A percentile compares a stretch with the other conserved stretches of the same genome.
Evolutionary conservation across 2,329 filamentous ascomycete species (phyloP).

Genomic region (Aspergillus sp.): DNA sequence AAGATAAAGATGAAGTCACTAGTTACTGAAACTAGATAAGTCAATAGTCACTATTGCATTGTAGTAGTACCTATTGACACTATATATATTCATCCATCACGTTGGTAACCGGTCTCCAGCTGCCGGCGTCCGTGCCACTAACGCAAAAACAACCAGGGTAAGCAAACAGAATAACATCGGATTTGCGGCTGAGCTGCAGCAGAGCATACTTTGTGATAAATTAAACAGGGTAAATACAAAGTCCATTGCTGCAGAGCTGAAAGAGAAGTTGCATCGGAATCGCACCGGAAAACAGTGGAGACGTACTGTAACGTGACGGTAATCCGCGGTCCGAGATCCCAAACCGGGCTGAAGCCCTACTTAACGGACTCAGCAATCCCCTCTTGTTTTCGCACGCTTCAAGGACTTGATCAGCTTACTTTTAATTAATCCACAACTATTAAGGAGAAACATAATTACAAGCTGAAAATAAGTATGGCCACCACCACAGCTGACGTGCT

Average conservation of each 20-base stretch:
- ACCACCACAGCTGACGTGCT: constrained; percentile 44
- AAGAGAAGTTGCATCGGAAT: too few species aligned
- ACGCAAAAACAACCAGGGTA: too few species aligned
- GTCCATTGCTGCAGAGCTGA: too few species aligned
- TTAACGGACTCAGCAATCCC: not conserved
- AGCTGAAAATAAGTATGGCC: not conserved
- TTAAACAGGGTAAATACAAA: too few species aligned
- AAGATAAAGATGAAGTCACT: too few species aligned
- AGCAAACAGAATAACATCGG: not conserved
- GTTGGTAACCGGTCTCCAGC: too few species aligned
- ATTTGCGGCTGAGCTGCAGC: not conserved
- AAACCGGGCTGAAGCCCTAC: constrained; percentile 1
- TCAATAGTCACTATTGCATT: too few species aligned
- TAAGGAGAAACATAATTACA: too few species aligned
- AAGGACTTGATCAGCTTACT: too few species aligned
- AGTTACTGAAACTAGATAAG: too few species aligned
- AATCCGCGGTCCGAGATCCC: not conserved
- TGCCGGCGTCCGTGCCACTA: too few species aligned
- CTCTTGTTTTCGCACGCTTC: not conserved
- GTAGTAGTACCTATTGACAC: not conserved
- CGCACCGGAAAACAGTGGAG: not conserved
- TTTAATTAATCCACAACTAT: too few species aligned
- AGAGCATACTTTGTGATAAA: not conserved
- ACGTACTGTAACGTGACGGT: not conserved
- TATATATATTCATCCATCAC: not conserved